These are phyloP conservation scores for Colletotrichum agaves DNA, from an alignment of 2,329 filamentous ascomycete genomes.

Conservation along the genomic window DNA sequence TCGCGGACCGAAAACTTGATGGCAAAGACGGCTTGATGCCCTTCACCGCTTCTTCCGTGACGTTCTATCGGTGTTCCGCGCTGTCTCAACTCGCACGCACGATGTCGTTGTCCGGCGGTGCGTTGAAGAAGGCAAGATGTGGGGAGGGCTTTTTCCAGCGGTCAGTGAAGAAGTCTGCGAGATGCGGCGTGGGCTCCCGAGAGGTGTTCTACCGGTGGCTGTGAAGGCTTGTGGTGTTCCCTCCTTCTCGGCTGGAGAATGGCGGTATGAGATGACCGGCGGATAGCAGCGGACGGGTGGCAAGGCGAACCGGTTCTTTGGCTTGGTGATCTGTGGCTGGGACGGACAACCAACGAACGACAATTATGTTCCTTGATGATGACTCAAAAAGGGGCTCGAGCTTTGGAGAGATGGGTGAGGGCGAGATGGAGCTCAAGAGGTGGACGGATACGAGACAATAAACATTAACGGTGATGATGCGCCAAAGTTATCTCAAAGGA, in stretches of 20 bases:
- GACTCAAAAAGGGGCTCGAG: slow-evolving; percentile 25
- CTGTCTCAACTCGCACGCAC: slow-evolving; percentile 25
- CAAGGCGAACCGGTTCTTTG: slow-evolving; percentile 33
- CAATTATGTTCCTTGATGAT: background rate
- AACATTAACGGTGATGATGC: slow-evolving; percentile 10
- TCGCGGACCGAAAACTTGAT: background rate
- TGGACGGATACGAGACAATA: slow-evolving; percentile 5
- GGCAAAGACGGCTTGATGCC: background rate
- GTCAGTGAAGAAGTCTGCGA: slow-evolving; percentile 31
- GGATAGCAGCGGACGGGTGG: slow-evolving; percentile 34
- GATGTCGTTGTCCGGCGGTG: slow-evolving; percentile 35
- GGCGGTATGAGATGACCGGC: slow-evolving; percentile 32
- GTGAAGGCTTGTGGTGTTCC: slow-evolving; percentile 5
- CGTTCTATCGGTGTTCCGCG: slow-evolving; percentile 19
- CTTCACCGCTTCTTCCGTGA: slow-evolving; percentile 27
- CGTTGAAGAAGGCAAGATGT: slow-evolving; percentile 18
- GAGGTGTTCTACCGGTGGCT: slow-evolving; percentile 24
- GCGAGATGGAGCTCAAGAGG: background rate
- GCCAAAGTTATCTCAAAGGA: background rate
- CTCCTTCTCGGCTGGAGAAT: slow-evolving; percentile 11
- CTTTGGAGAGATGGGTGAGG: background rate
- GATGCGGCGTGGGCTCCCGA: slow-evolving; percentile 28
- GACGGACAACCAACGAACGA: background rate
- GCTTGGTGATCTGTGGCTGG: slow-evolving; percentile 1
- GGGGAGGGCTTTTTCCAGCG: slow-evolving; percentile 15